Conservation (phyloP, 495 filamentous ascomycete species). For the Lichenothelia convexa region DNA sequence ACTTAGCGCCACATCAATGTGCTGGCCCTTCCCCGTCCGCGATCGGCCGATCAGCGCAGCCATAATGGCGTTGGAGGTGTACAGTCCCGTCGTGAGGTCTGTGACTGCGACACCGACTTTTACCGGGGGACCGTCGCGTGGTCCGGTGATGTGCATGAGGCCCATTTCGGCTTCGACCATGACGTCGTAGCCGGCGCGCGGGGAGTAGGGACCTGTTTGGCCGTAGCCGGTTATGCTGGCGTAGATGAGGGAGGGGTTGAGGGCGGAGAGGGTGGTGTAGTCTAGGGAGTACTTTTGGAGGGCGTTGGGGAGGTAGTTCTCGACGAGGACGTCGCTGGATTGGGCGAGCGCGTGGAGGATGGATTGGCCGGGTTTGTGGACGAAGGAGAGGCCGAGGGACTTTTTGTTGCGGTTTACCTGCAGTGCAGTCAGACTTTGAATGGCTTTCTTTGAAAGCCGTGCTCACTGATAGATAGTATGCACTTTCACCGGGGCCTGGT, state of each 20-base stretch:
- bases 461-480: constrained; percentile 74
- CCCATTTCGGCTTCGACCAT: constrained; percentile 99
- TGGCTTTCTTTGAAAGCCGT: too few relatives aligned
- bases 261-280: constrained; percentile 53
- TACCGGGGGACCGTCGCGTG: constrained; percentile 72
- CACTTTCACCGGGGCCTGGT: constrained; percentile 68
- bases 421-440: neutral
- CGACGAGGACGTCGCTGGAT: constrained; percentile 80
- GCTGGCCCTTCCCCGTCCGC: constrained; percentile 59
- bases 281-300: constrained; percentile 86
- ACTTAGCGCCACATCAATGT: constrained; percentile 78
- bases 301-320: constrained; percentile 86
- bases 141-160: constrained; percentile 93
- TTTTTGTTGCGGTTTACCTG: constrained; percentile 95
- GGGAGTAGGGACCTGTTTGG: constrained; percentile 81
- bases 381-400: constrained; percentile 79
- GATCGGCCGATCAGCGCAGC: constrained; percentile 62
- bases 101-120: constrained; percentile 97
- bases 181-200: constrained; percentile 88
- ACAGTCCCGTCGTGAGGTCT: constrained; percentile 88
- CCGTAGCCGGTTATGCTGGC: constrained; percentile 63
- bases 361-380: constrained; percentile 59
- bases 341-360: constrained; percentile 72
- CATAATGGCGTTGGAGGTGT: constrained; percentile 94
- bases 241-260: constrained; percentile 66